Evolutionary conservation across 164 flowering plant species (phyloP).

Genomic region (Buxus sempervirens): DNA sequence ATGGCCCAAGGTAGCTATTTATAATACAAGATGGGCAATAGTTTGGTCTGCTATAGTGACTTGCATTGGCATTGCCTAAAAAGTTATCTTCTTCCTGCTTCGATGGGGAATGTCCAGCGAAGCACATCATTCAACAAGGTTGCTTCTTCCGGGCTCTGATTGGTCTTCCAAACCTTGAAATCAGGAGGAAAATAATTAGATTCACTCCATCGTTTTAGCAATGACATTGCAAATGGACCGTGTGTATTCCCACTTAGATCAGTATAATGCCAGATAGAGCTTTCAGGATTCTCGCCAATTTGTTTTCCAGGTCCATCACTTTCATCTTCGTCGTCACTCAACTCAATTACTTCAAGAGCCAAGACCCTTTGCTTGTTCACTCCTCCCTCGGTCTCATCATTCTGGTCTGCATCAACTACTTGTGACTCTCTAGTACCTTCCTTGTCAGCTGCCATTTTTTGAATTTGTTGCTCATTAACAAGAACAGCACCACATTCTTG

Average conservation of each 20-base stretch:
- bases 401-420: not conserved
- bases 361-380: constrained; percentile 1
- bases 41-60: not conserved
- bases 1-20: too few species aligned
- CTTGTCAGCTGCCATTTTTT: constrained; percentile 1
- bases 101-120: constrained; percentile 9
- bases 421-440: not conserved
- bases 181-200: constrained; percentile 12
- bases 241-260: constrained; percentile 27
- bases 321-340: constrained; percentile 34
- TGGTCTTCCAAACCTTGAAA: constrained; percentile 36
- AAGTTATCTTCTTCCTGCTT: not conserved
- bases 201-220: constrained; percentile 29
- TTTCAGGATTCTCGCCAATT: constrained; percentile 5
- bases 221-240: constrained; percentile 27
- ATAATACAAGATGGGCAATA: too few species aligned
- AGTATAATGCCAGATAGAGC: constrained; percentile 24
- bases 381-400: not conserved
- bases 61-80: too few species aligned
- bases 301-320: not conserved
- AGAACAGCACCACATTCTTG: not conserved
- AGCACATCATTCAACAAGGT: constrained; percentile 25
- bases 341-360: constrained; percentile 21
- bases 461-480: not conserved
- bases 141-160: constrained; percentile 26